Evolutionary conservation across 2,329 filamentous ascomycete genomes (phyloP).

Genomic region (Aspergillus terreus): DNA sequence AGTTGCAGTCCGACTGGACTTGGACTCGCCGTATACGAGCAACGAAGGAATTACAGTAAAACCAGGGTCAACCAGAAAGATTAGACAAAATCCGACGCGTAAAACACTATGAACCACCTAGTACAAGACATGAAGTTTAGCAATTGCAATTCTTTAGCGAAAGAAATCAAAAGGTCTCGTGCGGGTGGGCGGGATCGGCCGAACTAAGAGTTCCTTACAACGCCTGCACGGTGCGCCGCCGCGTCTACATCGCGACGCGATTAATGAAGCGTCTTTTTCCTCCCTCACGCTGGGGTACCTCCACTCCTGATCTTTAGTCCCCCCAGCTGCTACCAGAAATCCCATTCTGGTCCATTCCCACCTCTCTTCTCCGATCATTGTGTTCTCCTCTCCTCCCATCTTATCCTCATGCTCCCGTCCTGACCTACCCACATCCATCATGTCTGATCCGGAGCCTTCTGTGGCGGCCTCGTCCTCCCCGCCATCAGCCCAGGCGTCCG

Average conservation of each 20-base stretch:
- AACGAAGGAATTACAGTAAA: no score
- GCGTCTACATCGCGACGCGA: constrained; percentile 35
- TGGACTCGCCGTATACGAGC: no score
- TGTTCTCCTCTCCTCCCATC: not conserved
- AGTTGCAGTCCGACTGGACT: no score
- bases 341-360: not conserved
- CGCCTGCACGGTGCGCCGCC: constrained; percentile 16
- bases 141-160: not conserved
- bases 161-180: not conserved
- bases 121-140: not conserved
- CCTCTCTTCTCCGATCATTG: not conserved
- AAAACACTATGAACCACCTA: no score
- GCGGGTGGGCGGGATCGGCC: constrained; percentile 7
- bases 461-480: constrained; percentile 30
- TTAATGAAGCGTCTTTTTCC: constrained; percentile 18
- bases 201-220: constrained; percentile 2
- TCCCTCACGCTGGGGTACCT: constrained; percentile 19
- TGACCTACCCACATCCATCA: constrained; percentile 17
- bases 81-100: no score
- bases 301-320: not conserved
- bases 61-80: no score
- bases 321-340: constrained; percentile 10
- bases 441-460: constrained; percentile 35
- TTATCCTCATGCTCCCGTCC: constrained; percentile 14
- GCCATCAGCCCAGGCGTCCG: constrained; percentile 28